Percentiles rank a stretch among this genome's conserved stretches.
These are phyloP conservation scores for Sugiyamaella neomexicana DNA, from an alignment of 1,139 yeast genomes.

Conservation along the genomic window DNA sequence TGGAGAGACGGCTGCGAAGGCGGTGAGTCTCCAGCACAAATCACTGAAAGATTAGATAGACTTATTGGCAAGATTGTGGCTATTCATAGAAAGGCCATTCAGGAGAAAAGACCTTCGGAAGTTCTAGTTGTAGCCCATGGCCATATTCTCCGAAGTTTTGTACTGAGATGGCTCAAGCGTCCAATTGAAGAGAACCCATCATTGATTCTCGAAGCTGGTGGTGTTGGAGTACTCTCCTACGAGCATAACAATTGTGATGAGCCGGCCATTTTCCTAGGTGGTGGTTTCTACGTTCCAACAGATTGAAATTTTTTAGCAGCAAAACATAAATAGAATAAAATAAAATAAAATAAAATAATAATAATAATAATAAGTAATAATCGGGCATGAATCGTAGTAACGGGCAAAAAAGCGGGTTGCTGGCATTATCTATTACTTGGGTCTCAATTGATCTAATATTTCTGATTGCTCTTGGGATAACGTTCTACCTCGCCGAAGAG, in stretches of 20 bases:
- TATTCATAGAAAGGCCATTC: slow-evolving; percentile 62
- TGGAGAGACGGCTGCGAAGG: slow-evolving; percentile 94
- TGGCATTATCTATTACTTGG: no score
- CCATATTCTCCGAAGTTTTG: slow-evolving; percentile 84
- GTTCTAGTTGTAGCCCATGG: slow-evolving; percentile 88
- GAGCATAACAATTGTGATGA: slow-evolving; percentile 82
- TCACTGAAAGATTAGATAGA: slow-evolving; percentile 67
- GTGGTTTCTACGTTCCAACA: slow-evolving; percentile 50
- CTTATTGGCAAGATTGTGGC: slow-evolving; percentile 62
- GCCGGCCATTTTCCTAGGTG: slow-evolving; percentile 74
- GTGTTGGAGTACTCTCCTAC: slow-evolving; percentile 87
- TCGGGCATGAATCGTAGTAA: background rate
- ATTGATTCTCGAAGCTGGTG: slow-evolving; percentile 89
- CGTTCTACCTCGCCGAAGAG: slow-evolving; percentile 36
- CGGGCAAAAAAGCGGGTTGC: no score
- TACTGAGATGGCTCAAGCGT: slow-evolving; percentile 78
- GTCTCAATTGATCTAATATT: slow-evolving; percentile 47
- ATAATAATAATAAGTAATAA: background rate
- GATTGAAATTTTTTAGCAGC: background rate
- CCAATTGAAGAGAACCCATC: slow-evolving; percentile 66
- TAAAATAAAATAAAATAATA: background rate
- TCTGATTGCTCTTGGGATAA: slow-evolving; percentile 54
- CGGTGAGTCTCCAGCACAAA: slow-evolving; percentile 71
- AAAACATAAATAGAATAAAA: slow-evolving; percentile 6
- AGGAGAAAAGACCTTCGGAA: slow-evolving; percentile 59